These are phyloP conservation scores for Candida tetrigidarum DNA, from an alignment of 1,139 yeast species.

Conservation along the genomic window DNA sequence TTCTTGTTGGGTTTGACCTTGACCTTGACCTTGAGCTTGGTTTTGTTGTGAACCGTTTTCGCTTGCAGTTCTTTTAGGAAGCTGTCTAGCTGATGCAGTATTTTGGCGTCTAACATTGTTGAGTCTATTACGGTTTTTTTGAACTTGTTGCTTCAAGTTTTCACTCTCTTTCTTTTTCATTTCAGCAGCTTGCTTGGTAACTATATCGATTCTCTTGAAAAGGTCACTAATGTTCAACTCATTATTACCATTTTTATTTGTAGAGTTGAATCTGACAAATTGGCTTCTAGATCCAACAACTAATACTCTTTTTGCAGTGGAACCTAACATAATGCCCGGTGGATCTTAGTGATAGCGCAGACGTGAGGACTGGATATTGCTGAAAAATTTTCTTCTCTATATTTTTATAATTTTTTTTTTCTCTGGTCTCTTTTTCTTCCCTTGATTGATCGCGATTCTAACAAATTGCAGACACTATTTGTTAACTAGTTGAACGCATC, in stretches of 20 bases:
- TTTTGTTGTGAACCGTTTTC: too few species aligned
- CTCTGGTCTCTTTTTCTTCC: neutral
- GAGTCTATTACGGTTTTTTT: neutral
- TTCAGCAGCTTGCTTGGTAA: slow-evolving; percentile 21
- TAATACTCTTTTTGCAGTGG: slow-evolving; percentile 11
- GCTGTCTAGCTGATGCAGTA: too few species aligned
- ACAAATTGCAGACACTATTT: too few species aligned
- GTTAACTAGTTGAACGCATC: too few species aligned
- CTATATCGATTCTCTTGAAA: slow-evolving; percentile 39
- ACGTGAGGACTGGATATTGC: too few species aligned
- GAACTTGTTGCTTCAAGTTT: neutral
- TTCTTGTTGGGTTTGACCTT: too few species aligned
- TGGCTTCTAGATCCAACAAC: slow-evolving; percentile 7
- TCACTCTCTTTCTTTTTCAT: slow-evolving; percentile 1
- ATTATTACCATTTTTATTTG: neutral
- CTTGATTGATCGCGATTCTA: neutral
- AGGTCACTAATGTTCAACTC: slow-evolving; percentile 28
- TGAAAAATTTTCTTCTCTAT: slow-evolving; percentile 8
- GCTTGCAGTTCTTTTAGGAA: too few species aligned
- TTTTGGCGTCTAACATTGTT: slow-evolving; percentile 3
- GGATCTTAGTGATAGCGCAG: too few species aligned
- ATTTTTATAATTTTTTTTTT: slow-evolving; percentile 1
- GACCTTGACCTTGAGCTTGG: too few species aligned
- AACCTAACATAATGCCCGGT: slow-evolving; percentile 12
- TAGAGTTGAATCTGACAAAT: slow-evolving; percentile 14